Evolutionary conservation across 306 rosid genomes (phyloP), one percentile per base, ranked within the genome.

Genomic region (Heteromeles arbutifolia): DNA sequence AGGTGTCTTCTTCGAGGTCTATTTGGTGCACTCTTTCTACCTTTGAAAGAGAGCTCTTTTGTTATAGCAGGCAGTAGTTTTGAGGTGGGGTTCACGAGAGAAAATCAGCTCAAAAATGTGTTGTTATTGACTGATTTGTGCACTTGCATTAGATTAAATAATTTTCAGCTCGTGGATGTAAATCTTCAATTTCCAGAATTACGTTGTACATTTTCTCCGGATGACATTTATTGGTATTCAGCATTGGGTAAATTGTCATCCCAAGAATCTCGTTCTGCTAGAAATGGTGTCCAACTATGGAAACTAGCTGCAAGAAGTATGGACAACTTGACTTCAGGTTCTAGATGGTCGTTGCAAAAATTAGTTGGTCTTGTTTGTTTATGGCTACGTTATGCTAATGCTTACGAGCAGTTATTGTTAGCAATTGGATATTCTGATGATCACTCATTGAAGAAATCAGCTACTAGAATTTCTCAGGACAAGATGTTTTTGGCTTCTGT

Each of bases 281-380:
- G 93, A 90, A 82, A 85, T 90, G 95, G 83, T 72, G 83, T 87
- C 83, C 90, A 90, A 69, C 85, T 94, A 52, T 94, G 98, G 98
- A 85, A 80, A 80, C 79, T 90, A 82, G 95, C 92, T 77, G 90
- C 98, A 65, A 87, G 76, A 75, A 87, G 90, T 77, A 82, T 94
- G 82, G 72, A 72, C 75, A 82, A 28, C 37, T 70, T 76, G 84
- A 84, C 75, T 69, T 69, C 78, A 69, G 80, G 80, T 65, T 87
- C 84, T 53, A 84, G 86, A 76, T 63, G 83, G 79, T 84, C 92
- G 32, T 85, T 85, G 73, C 87, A 70, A 78, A 87, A 86, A 76
- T 73, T 85, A 77, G 93, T 83, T 72, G 76, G 82, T 77, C 45
- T 73, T 74, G 79, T 90, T 67, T 43, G 91, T 74, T 85, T 85